A percentile compares a stretch with the other conserved stretches of the same genome.
Evolutionary conservation across 805 yeast genomes (phyloP).

Genomic region (Hanseniaspora singularis): DNA sequence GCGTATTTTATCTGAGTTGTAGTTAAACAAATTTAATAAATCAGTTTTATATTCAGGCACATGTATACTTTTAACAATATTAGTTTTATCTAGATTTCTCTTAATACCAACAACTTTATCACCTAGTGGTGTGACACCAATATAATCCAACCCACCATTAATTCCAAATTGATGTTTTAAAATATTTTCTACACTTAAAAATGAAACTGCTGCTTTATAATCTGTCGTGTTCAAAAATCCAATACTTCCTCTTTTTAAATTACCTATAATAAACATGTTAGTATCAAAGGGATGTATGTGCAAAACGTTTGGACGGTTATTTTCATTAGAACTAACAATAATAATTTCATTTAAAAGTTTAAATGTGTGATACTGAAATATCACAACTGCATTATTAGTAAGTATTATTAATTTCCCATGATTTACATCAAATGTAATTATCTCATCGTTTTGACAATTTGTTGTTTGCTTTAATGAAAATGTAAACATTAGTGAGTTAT

Average conservation of each 20-base stretch:
- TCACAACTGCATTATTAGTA: conserved; percentile 4
- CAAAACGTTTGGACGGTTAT: not conserved
- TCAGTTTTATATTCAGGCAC: not conserved
- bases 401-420: conserved; percentile 4
- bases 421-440: conserved; percentile 1
- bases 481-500: not conserved
- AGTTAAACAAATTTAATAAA: not conserved
- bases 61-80: not conserved
- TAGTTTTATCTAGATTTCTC: not conserved
- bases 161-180: not conserved
- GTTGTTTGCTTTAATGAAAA: conserved; percentile 2
- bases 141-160: not conserved
- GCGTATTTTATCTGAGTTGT: conserved; percentile 2
- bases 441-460: conserved; percentile 1
- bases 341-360: conserved; percentile 6
- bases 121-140: conserved; percentile 10
- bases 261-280: conserved; percentile 2
- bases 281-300: not conserved
- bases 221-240: conserved; percentile 4
- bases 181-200: not conserved
- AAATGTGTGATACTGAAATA: not conserved
- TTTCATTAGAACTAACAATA: not conserved
- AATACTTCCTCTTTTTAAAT: not conserved
- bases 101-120: conserved; percentile 2
- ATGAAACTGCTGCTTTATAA: not conserved